A percentile compares a stretch with the other conserved stretches of the same genome.
phyloP scores from a whole-genome alignment of 2,329 filamentous ascomycete genomes.

The Xylaria sp. region DNA sequence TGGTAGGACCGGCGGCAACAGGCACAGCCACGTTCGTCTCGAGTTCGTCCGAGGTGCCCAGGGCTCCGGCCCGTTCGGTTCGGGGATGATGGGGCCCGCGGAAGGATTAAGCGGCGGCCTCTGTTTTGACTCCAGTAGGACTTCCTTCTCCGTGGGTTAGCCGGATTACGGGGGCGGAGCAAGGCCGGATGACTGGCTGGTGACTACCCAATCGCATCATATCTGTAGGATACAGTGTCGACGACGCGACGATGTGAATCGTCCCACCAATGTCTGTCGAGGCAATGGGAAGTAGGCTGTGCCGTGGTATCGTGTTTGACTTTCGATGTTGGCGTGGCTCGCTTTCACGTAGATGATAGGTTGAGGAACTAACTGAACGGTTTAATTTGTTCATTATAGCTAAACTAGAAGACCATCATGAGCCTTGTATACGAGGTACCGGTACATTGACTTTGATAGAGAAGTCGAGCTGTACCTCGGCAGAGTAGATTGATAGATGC shows the following conservation, averaged over 20 bases:
- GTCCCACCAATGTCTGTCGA: neutral
- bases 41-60: conserved; percentile 6
- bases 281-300: neutral
- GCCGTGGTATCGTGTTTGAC: neutral
- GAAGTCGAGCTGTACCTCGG: neutral
- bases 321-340: neutral
- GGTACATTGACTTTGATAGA: conserved; percentile 1
- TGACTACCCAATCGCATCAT: neutral
- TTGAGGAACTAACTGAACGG: neutral
- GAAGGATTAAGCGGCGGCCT: too few species aligned
- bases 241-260: neutral
- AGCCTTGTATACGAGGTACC: neutral
- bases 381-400: neutral
- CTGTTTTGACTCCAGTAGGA: too few species aligned
- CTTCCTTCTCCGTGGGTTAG: neutral
- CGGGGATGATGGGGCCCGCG: neutral
- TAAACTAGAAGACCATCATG: neutral
- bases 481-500: neutral
- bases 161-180: neutral
- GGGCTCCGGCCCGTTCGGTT: neutral
- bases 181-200: neutral
- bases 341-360: neutral
- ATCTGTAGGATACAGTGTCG: neutral
- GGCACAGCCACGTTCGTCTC: conserved; percentile 9
- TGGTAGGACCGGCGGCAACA: too few species aligned